Base-by-base conservation (phyloP, 768 basidiomycete genomes). In the Rhodocollybia butyracea region DNA sequence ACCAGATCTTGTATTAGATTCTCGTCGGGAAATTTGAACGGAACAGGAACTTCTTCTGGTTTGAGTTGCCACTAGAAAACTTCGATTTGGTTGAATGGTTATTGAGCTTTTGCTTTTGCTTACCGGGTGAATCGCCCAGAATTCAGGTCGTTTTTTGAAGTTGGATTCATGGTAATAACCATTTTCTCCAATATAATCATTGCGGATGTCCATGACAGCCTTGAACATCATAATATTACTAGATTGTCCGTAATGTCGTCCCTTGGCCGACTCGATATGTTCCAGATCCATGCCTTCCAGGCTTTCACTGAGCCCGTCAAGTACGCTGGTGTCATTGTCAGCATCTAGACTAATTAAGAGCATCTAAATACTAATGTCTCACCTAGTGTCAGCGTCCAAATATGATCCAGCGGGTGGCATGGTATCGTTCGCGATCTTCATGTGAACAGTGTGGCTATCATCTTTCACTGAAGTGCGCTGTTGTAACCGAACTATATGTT, bases 1-100 rank as follows among this genome's bases (percentile, higher is more conserved):
- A 86, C 66, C 24, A 88, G 70, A 2, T 42, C 34, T 4, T 56
- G 52, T 6, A 73, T 69, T 31, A 87, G 68, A 29, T 76, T 74
- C 1, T 62, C 57, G 0, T 68, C 64, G 0, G 76, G 76, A 43
- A 76, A 77, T n/a, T 17, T 40, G 47, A 67, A 68, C 0, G 59
- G 46, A 2, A 65, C 59, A n/a, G 60, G 26, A 3, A 39, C 15
- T 10, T 58, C 56, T 7, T 27, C 22, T n/a, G 39, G 24, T n/a
- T 54, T 54, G 36, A 56, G 34, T 40, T 64, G 61, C 60, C 61
- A 60, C 63, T 66, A 39, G 30, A 34, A 21, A 47, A 7, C 22
- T 10, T 43, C 11, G 5, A n/a, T 53, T 7, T 21, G 15, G 39
- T 24, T 4, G 29, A 17, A 29, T 22, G 12, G 12, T 19, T 34